Evolutionary conservation across 768 basidiomycete genomes (phyloP), one percentile per base, ranked within the genome.

Genomic region (Podaxis sp.): DNA sequence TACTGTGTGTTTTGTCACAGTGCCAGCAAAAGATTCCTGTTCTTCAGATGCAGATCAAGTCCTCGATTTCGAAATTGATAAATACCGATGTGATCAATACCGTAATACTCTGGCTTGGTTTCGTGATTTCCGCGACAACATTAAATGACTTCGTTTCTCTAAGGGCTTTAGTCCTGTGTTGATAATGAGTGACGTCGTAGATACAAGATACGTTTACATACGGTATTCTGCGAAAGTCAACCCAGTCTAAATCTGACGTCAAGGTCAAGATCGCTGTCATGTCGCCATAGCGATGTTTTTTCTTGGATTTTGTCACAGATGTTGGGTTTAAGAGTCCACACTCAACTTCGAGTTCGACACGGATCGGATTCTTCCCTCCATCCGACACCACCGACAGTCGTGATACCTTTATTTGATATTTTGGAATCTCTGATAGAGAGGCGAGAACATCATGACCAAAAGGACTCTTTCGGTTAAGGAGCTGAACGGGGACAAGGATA

Each of bases 171-270:
- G 90, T 93, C 11, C 93, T 95, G 68, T 51, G 12, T 49, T 39
- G 48, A 38, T 17, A 7, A 39, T 51, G 17, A 66, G 64, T 40
- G 44, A 56, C 61, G 26, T 57, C 9, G 17, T 30, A 53, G 15
- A 17, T 26, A 6, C 9, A 52, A n/a, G 53, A 52, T 15, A 28
- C 36, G 48, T n/a, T 17, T 12, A 72, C 79, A 65, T 67, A 94
- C 94, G 83, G 79, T 49, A 91, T 90, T 22, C 90, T 84, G 33
- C 93, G 87, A 70, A 90, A 95, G 70, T 94, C 92, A 61, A 96
- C 73, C 57, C 89, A 86, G 24, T 83, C 81, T 68, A 85, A 74
- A 70, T 94, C 93, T 1, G 92, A 93, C 0, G 89, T 92, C 42
- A 91, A 52, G 3, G 89, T 88, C 48, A 94, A 73, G n/a, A 95